Evolutionary conservation across 73 alveolate species (phyloP), one percentile per base, ranked within the genome.

Genomic region (Durusdinium trenchii): DNA sequence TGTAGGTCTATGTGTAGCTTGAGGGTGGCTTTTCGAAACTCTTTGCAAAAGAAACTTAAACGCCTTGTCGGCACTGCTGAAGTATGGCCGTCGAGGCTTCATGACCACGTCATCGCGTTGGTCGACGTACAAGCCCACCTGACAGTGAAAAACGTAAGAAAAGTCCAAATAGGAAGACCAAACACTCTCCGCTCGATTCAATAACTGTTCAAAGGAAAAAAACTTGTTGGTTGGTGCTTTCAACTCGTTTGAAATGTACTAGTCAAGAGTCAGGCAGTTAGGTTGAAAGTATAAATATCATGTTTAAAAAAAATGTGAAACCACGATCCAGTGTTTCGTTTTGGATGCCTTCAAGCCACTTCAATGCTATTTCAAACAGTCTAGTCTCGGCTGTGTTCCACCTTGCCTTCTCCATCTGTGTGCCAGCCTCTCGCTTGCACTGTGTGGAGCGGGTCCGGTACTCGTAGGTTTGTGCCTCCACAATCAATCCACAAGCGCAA

Each of bases 361-460:
- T 20, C 64, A 9, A 54, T 20, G 64, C 28, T 20, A 12, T 54
- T 54, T 20, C 64, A 20, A 9, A 54, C 64, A 9, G 64, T 12
- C 20, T 28, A 6, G 45, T 71, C n/a, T n/a, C n/a, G n/a, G n/a
- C n/a, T n/a, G n/a, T n/a, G n/a, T n/a, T n/a, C 46, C 32, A 47
- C 30, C 60, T 99, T 89, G 99, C 99, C 90, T 99, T 99, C 98
- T 99, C 99, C 99, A 99, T 99, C 99, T 99, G 99, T 18, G 99
- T 99, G 47, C 99, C 99, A 84, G 99, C 99, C 93, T 99, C 99
- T 79, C 99, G 99, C 99, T 99, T 99, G 99, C 99, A 99, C 61
- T 99, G 99, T 35, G 99, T 99, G n/a, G 99, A 99, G 57, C 99
- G 99, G 26, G 99, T 99, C 46, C 99, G 99, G 99, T 99, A 99